Evolutionary conservation across 306 rosid genomes (phyloP), one percentile per base, ranked within the genome.

Genomic region (Coriaria nepalensis): DNA sequence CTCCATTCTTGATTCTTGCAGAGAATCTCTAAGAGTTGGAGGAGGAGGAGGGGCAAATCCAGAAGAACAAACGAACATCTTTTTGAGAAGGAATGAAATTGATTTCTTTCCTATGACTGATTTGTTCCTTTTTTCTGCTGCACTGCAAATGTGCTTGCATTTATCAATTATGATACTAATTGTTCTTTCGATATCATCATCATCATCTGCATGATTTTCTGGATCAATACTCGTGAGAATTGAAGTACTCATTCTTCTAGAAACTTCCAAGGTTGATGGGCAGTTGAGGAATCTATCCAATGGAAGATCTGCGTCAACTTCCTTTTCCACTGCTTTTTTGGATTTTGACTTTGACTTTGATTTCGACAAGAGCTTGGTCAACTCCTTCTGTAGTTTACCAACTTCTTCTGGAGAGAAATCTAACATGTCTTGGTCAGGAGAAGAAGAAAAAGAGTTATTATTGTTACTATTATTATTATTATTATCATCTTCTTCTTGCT

Each of bases 261-360:
- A 95, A 6, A 92, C 94, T 70, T 92, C 96, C 78, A 92, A 68
- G 73, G 92, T 92, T 45, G 98, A 92, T 4, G 98, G 98, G 66
- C 95, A 92, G 40, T 92, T 92, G 40, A 92, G 85, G 63, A 92
- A 92, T 68, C 96, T 82, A 53, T 92, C 95, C 64, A 92, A 61
- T 4, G 98, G 98, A 57, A 92, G 96, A 62, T 81, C 97, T 35
- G 83, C 69, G 8, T 68, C 72, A 56, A 74, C 79, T 58, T 79
- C 80, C 45, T 80, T 94, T 37, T 68, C 69, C 55, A 74, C 79
- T 5, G 87, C 77, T 61, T 90, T 90, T 41, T 63, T 47, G n/a
- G 92, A 67, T 40, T 20, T 20, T 20, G 29, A 20, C 29, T 20
- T 20, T 20, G 29, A 20, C 29, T 20, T 20, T 20, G 29, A 20